phyloP scores from a whole-genome alignment of 2,329 filamentous ascomycete genomes.

The Fusarium pininemorale region DNA sequence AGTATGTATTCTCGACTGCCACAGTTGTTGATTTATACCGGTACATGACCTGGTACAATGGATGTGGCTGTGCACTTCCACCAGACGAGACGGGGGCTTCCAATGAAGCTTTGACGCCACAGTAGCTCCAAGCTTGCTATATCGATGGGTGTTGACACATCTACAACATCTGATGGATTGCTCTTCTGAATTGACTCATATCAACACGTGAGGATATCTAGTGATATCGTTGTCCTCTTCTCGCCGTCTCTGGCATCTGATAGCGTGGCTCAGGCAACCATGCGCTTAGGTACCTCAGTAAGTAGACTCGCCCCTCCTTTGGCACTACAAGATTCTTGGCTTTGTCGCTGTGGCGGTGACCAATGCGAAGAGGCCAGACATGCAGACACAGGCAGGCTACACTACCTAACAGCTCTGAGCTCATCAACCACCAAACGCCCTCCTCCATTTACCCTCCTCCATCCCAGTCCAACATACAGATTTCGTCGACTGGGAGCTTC shows the following conservation, averaged over 20 bases:
- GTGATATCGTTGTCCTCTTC: conserved; percentile 20
- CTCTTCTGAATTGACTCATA: neutral
- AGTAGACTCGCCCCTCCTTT: conserved; percentile 35
- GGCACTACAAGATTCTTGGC: conserved; percentile 32
- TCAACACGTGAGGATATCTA: neutral
- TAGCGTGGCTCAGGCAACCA: conserved; percentile 32
- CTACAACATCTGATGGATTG: neutral
- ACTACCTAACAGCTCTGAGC: conserved; percentile 38
- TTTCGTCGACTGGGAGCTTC: conserved; percentile 36
- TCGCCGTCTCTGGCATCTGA: conserved; percentile 30
- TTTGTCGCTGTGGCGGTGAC: conserved; percentile 40
- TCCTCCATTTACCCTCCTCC: conserved; percentile 26
- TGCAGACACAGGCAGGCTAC: conserved; percentile 8
- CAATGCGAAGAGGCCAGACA: conserved; percentile 44
- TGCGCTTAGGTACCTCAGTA: neutral
- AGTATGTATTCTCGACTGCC: neutral
- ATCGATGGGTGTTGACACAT: too few species aligned
- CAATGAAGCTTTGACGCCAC: conserved; percentile 19
- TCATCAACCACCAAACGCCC: conserved; percentile 37
- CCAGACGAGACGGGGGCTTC: neutral
- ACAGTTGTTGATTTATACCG: neutral
- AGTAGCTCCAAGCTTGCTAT: neutral
- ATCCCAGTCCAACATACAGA: conserved; percentile 33
- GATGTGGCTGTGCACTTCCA: conserved; percentile 18
- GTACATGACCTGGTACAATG: neutral